phyloP scores from a whole-genome alignment of 495 filamentous ascomycete species.

The Ramalina peruviana region DNA sequence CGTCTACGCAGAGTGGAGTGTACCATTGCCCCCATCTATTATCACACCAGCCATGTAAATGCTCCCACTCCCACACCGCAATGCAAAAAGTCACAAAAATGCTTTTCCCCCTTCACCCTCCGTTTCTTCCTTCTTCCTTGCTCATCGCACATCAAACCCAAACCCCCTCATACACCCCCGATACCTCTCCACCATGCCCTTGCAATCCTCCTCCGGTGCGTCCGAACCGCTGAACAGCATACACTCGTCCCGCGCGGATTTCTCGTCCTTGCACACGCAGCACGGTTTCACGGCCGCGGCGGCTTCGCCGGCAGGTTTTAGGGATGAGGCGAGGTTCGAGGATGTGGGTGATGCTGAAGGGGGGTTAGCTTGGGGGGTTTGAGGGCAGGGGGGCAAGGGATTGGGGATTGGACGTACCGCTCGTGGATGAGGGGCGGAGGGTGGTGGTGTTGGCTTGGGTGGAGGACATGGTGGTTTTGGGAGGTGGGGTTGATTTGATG shows the following conservation, averaged over 20 bases:
- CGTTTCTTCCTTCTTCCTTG: background rate
- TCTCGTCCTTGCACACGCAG: conserved; percentile 95
- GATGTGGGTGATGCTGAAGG: conserved; percentile 14
- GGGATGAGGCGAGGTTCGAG: conserved; percentile 26
- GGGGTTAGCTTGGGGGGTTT: background rate
- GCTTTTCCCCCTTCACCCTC: background rate
- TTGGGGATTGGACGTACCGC: background rate
- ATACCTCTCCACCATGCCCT: conserved; percentile 69
- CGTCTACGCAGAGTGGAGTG: too few species aligned
- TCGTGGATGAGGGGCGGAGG: background rate
- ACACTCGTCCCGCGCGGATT: conserved; percentile 85
- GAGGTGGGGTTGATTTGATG: background rate
- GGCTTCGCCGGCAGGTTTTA: conserved; percentile 27
- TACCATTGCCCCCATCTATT: too few species aligned
- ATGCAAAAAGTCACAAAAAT: background rate
- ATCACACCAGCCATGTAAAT: too few species aligned
- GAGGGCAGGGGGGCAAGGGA: background rate
- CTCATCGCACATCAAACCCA: conserved; percentile 62
- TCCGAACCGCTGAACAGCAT: conserved; percentile 85
- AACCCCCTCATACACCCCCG: conserved; percentile 85
- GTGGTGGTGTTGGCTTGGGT: background rate
- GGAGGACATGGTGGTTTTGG: conserved; percentile 1
- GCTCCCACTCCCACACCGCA: background rate
- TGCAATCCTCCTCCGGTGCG: conserved; percentile 68
- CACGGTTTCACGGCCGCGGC: conserved; percentile 63